Evolutionary conservation across 2,329 filamentous ascomycete species (phyloP).

Genomic region (Aureobasidium uvarum): DNA sequence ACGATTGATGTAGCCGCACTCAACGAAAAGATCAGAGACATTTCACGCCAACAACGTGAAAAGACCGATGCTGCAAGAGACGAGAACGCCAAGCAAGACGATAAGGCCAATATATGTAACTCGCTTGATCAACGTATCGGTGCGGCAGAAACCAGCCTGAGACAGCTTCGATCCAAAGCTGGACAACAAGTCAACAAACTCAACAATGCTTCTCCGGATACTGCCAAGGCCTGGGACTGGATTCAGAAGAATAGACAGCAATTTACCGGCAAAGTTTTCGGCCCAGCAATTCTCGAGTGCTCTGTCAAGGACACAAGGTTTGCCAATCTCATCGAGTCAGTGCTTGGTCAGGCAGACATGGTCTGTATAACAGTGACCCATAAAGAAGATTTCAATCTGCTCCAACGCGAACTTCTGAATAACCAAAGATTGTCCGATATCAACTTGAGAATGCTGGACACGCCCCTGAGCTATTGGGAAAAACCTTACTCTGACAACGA

Average conservation of each 20-base stretch:
- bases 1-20: constrained; percentile 68
- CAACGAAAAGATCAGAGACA: constrained; percentile 68
- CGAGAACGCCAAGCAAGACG: constrained; percentile 30
- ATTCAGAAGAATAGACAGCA: constrained; percentile 65
- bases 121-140: constrained; percentile 42
- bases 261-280: constrained; percentile 76
- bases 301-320: constrained; percentile 71
- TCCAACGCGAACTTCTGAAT: constrained; percentile 65
- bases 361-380: constrained; percentile 72
- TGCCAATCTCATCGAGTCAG: constrained; percentile 59
- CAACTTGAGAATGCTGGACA: constrained; percentile 63
- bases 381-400: constrained; percentile 67
- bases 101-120: constrained; percentile 35
- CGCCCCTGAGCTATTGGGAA: constrained; percentile 55
- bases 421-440: constrained; percentile 66
- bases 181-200: constrained; percentile 72
- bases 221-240: constrained; percentile 75
- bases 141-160: constrained; percentile 51
- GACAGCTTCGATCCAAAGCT: constrained; percentile 66
- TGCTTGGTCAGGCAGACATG: constrained; percentile 55
- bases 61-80: constrained; percentile 46
- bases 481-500: constrained; percentile 57
- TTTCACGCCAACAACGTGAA: constrained; percentile 48
- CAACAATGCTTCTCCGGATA: constrained; percentile 58
- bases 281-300: constrained; percentile 76